Percentiles rank a stretch among this genome's conserved stretches.
Conservation (phyloP, 2,329 filamentous ascomycete genomes). For the Pestalotiopsis sp. region DNA sequence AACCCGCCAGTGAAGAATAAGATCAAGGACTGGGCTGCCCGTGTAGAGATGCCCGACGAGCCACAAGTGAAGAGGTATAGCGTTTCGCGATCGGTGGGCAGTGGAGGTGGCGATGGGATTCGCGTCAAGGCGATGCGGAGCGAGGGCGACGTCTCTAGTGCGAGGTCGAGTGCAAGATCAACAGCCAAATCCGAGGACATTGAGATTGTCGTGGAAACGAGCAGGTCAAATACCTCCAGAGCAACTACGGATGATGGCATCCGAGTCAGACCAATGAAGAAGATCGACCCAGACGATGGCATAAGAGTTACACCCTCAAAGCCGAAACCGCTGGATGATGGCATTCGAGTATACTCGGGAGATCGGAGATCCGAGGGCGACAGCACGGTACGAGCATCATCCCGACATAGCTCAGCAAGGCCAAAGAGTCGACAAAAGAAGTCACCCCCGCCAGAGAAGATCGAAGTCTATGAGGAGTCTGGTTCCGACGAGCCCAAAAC, state of each 20-base stretch:
- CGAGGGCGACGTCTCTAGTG: slow-evolving; percentile 17
- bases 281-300: slow-evolving; percentile 29
- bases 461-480: slow-evolving; percentile 37
- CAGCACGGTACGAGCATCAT: slow-evolving; percentile 29
- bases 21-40: slow-evolving; percentile 63
- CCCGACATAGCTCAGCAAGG: slow-evolving; percentile 29
- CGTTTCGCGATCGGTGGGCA: slow-evolving; percentile 39
- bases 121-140: slow-evolving; percentile 36
- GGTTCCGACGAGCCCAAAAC: slow-evolving; percentile 38
- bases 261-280: slow-evolving; percentile 35
- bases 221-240: slow-evolving; percentile 23
- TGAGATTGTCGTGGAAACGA: slow-evolving; percentile 22
- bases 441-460: slow-evolving; percentile 29
- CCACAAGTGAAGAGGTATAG: slow-evolving; percentile 37
- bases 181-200: slow-evolving; percentile 24
- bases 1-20: slow-evolving; percentile 62
- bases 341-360: slow-evolving; percentile 34
- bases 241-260: slow-evolving; percentile 31
- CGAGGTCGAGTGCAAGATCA: slow-evolving; percentile 16
- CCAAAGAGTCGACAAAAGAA: slow-evolving; percentile 23
- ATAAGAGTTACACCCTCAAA: slow-evolving; percentile 28
- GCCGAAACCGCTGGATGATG: slow-evolving; percentile 33
- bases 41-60: slow-evolving; percentile 52
- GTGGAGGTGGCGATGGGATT: slow-evolving; percentile 42
- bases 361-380: slow-evolving; percentile 27